Percentiles rank a stretch among this genome's conserved stretches.
phyloP scores from a whole-genome alignment of 805 yeast genomes.

The Yarrowia keelungensis region DNA sequence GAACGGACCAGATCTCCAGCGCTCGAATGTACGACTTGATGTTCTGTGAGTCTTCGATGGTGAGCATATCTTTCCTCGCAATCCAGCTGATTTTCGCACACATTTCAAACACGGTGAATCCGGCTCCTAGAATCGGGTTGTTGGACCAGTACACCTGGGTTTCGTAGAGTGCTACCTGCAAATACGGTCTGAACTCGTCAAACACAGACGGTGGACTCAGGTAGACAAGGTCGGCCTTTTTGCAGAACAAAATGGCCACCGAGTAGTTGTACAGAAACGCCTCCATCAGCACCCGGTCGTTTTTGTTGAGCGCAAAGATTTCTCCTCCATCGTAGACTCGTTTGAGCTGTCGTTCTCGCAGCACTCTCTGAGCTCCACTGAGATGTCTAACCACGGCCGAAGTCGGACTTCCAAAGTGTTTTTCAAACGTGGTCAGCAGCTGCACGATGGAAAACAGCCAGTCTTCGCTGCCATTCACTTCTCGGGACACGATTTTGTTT shows the following conservation, averaged over 20 bases:
- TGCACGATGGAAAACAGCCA: slow-evolving; percentile 31
- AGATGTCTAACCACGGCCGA: slow-evolving; percentile 20
- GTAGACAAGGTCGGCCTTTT: slow-evolving; percentile 1
- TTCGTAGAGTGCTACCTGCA: slow-evolving; percentile 26
- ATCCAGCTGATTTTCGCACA: slow-evolving; percentile 30
- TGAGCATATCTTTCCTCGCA: slow-evolving; percentile 4
- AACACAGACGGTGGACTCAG: slow-evolving; percentile 13
- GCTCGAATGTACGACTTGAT: slow-evolving; percentile 23
- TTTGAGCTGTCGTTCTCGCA: slow-evolving; percentile 21
- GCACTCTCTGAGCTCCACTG: slow-evolving; percentile 20
- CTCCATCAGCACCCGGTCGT: slow-evolving; percentile 25
- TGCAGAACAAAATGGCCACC: slow-evolving; percentile 29
- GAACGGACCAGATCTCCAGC: slow-evolving; percentile 24
- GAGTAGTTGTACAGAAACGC: slow-evolving; percentile 36
- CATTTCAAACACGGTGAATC: slow-evolving; percentile 29
- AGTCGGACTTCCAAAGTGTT: slow-evolving; percentile 21
- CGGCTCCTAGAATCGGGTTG: slow-evolving; percentile 30
- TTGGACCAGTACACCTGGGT: slow-evolving; percentile 24
- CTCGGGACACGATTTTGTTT: slow-evolving; percentile 12
- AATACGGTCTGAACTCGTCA: slow-evolving; percentile 29
- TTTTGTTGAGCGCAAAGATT: slow-evolving; percentile 36
- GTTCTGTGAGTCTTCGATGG: slow-evolving; percentile 17
- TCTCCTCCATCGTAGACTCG: slow-evolving; percentile 27
- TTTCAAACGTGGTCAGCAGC: slow-evolving; percentile 22
- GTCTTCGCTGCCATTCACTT: slow-evolving; percentile 20